Base-by-base conservation (phyloP, 768 basidiomycete species). In the Leccinum barrowsii region DNA sequence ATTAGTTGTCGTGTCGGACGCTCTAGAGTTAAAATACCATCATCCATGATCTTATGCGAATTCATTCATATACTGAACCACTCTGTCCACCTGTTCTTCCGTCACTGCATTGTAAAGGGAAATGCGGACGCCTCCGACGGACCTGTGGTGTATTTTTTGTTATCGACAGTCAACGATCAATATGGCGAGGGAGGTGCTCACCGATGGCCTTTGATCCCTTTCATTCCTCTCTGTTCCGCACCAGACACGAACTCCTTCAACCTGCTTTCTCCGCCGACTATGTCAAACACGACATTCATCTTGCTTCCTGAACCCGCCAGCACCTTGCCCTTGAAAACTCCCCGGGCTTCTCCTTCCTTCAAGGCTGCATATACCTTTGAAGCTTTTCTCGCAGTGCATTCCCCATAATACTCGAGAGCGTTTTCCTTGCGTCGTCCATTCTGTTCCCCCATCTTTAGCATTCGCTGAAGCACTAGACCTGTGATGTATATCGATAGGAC, bases 281-380 rank as follows among this genome's bases (percentile, higher is more conserved):
- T 77, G 54, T 84, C 82, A 73, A 98, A 98, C 1, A 92, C 90
- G 15, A 92, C 80, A 70, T 99, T 99, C 96, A 98, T 98, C 85
- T 90, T 90, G 73, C 95, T 98, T 59, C 89, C 82, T 50, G 86
- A 85, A 5, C 84, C 88, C 57, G 81, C 79, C 67, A 83, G 78
- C 19, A 96, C 94, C 68, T 89, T 90, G 21, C 81, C 70, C 64
- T 75, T 81, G 65, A 92, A 84, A 56, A 92, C 75, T 0, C 92
- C 92, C 65, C 79, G 81, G 58, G 74, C 76, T 70, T 87, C 85
- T 4, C 92, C 92, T 62, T 84, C 82, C 62, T 82, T 80, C 60
- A 99, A 65, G 4, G 79, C 86, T 1, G 70, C 76, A 73, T 98
- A 98, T 49, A 98, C 69, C 74, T 85, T 87, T 53, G 83, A 78